Conservation (phyloP, 805 yeast species). For the Saccharomycopsis sp. region DNA sequence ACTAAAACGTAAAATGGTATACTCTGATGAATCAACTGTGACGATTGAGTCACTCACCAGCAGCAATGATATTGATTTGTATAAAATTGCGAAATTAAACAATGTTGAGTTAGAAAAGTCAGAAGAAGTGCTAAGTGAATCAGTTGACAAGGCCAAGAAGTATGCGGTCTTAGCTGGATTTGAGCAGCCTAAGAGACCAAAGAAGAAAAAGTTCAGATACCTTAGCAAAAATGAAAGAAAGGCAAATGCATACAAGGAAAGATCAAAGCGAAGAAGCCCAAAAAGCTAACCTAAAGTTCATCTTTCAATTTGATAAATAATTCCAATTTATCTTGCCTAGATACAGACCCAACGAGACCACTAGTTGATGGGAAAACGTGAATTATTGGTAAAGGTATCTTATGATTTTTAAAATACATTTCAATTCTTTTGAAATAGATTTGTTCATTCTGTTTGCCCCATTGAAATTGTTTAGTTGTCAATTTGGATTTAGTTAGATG, state of each 20-base stretch:
- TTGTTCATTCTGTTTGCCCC: constrained; percentile 40
- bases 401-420: constrained; percentile 1
- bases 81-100: constrained; percentile 55
- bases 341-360: constrained; percentile 17
- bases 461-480: constrained; percentile 32
- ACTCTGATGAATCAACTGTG: constrained; percentile 27
- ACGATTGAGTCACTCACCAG: constrained; percentile 44
- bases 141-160: constrained; percentile 73
- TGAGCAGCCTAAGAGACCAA: constrained; percentile 27
- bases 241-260: constrained; percentile 43
- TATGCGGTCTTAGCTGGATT: constrained; percentile 32
- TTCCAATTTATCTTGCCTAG: constrained; percentile 7
- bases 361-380: constrained; percentile 17
- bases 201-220: constrained; percentile 83
- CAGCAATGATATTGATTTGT: constrained; percentile 43
- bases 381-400: constrained; percentile 4
- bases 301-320: constrained; percentile 10
- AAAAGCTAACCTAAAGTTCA: constrained; percentile 1
- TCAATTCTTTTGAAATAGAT: constrained; percentile 4
- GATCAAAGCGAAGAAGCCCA: constrained; percentile 24
- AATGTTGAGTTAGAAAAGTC: constrained; percentile 66
- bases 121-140: constrained; percentile 61
- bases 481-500: constrained; percentile 27
- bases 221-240: constrained; percentile 75
- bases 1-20: constrained; percentile 19